Percentiles rank a stretch among this genome's conserved stretches.
Evolutionary conservation across 1,139 yeast species (phyloP).

Genomic region (Candida sanyaensis): DNA sequence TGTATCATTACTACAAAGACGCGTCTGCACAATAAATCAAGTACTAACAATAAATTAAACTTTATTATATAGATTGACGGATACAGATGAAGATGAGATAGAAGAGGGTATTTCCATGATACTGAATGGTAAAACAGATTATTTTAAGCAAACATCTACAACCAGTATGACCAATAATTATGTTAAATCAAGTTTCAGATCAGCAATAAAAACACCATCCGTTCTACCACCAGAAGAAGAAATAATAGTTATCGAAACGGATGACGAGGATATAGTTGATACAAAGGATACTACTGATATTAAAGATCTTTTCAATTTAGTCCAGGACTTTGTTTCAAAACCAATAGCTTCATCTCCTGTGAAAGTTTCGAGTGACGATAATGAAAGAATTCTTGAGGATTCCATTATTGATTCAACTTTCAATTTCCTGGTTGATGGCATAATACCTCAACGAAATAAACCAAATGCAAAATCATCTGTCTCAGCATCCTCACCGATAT

Average conservation of each 20-base stretch:
- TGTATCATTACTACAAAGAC: slow-evolving; percentile 10
- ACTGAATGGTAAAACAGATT: not conserved
- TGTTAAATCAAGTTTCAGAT: not conserved
- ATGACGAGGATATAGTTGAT: slow-evolving; percentile 1
- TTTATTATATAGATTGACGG: not conserved
- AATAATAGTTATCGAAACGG: slow-evolving; percentile 5
- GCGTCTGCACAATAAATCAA: not conserved
- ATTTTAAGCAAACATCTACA: not conserved
- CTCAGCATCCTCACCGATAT: not conserved
- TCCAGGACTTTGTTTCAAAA: not conserved
- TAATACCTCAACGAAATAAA: not conserved
- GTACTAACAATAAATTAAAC: not conserved
- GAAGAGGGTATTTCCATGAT: not conserved
- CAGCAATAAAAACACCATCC: not conserved
- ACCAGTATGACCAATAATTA: not conserved
- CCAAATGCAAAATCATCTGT: not conserved
- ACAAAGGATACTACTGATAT: not conserved
- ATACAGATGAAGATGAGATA: not conserved
- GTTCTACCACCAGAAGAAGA: not conserved
- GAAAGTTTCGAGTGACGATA: not conserved
- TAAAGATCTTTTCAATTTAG: not conserved
- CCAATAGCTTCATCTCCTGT: slow-evolving; percentile 5
- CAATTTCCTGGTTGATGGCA: slow-evolving; percentile 8
- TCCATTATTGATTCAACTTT: slow-evolving; percentile 15
- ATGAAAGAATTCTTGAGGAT: slow-evolving; percentile 3